A percentile compares a stretch with the other conserved stretches of the same genome.
Conservation (phyloP, 805 yeast genomes). For the Cyberlindnera samutprakarnensis region DNA sequence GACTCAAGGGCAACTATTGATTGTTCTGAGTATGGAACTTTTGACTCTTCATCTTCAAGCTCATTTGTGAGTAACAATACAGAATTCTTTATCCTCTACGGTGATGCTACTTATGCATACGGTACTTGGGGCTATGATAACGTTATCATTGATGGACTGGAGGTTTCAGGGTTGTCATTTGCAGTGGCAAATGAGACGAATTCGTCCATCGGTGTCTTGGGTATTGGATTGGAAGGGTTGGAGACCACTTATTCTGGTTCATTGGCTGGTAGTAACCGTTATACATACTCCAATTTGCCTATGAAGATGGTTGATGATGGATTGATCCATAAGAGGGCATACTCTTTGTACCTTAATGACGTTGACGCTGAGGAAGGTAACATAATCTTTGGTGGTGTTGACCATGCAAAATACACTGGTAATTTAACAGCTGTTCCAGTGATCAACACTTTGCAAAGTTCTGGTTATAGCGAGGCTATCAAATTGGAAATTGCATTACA, state of each 20-base stretch:
- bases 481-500: slow-evolving; percentile 40
- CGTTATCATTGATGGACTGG: slow-evolving; percentile 44
- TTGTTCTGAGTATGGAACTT: slow-evolving; percentile 35
- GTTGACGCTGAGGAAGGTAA: slow-evolving; percentile 36
- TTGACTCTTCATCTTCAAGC: slow-evolving; percentile 25
- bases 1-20: slow-evolving; percentile 22
- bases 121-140: slow-evolving; percentile 43
- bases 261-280: slow-evolving; percentile 14
- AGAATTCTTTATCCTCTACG: slow-evolving; percentile 39
- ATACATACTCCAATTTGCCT: slow-evolving; percentile 62
- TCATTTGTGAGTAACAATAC: slow-evolving; percentile 27
- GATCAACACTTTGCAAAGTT: slow-evolving; percentile 21
- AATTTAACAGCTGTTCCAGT: slow-evolving; percentile 41
- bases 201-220: slow-evolving; percentile 62
- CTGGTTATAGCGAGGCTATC: slow-evolving; percentile 30
- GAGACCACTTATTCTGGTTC: slow-evolving; percentile 50
- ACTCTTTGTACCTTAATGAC: slow-evolving; percentile 54
- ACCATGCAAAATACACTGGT: slow-evolving; percentile 54
- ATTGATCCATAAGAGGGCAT: slow-evolving; percentile 43
- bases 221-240: slow-evolving; percentile 62
- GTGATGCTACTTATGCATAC: slow-evolving; percentile 34
- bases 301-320: slow-evolving; percentile 50
- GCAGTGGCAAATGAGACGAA: slow-evolving; percentile 67
- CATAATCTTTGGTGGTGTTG: slow-evolving; percentile 70
- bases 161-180: slow-evolving; percentile 49